Percentiles rank a stretch among this genome's conserved stretches.
Evolutionary conservation across 1,284 basidiomycete species (phyloP).

Genomic region (Irpex sp.): DNA sequence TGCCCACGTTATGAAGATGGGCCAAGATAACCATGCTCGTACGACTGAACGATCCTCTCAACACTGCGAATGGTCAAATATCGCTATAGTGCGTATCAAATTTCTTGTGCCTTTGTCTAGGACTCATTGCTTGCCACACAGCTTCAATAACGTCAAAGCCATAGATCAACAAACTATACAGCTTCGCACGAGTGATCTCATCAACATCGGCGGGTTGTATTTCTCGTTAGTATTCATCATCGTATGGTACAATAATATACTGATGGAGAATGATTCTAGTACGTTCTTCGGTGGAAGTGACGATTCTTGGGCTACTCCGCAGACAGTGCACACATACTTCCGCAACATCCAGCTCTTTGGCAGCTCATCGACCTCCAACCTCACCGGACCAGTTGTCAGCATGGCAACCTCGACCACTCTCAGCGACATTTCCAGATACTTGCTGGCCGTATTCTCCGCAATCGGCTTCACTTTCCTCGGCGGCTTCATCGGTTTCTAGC

Average conservation of each 20-base stretch:
- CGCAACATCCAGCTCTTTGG: slow-evolving; percentile 51
- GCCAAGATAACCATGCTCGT: slow-evolving; percentile 27
- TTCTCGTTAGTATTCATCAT: slow-evolving; percentile 23
- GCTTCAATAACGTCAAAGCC: slow-evolving; percentile 29
- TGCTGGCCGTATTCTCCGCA: slow-evolving; percentile 1
- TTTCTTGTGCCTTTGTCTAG: not conserved
- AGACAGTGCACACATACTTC: slow-evolving; percentile 63
- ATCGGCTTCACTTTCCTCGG: not conserved
- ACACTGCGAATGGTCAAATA: slow-evolving; percentile 26
- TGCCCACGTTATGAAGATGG: slow-evolving; percentile 20
- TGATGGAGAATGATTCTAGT: slow-evolving; percentile 27
- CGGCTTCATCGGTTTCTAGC: not conserved
- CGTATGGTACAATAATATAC: not conserved
- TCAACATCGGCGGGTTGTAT: slow-evolving; percentile 48
- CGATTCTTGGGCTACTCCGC: slow-evolving; percentile 58
- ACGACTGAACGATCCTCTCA: slow-evolving; percentile 23
- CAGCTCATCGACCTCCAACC: slow-evolving; percentile 25
- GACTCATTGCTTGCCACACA: slow-evolving; percentile 7
- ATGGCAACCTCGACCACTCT: slow-evolving; percentile 9
- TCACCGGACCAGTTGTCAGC: slow-evolving; percentile 20
- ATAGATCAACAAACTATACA: slow-evolving; percentile 22
- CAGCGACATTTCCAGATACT: slow-evolving; percentile 1
- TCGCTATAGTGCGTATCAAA: slow-evolving; percentile 23
- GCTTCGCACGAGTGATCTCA: slow-evolving; percentile 20
- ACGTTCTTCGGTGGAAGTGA: slow-evolving; percentile 76